Base-by-base conservation (phyloP, 2,329 filamentous ascomycete species). In the Nigrospora sphaerica region DNA sequence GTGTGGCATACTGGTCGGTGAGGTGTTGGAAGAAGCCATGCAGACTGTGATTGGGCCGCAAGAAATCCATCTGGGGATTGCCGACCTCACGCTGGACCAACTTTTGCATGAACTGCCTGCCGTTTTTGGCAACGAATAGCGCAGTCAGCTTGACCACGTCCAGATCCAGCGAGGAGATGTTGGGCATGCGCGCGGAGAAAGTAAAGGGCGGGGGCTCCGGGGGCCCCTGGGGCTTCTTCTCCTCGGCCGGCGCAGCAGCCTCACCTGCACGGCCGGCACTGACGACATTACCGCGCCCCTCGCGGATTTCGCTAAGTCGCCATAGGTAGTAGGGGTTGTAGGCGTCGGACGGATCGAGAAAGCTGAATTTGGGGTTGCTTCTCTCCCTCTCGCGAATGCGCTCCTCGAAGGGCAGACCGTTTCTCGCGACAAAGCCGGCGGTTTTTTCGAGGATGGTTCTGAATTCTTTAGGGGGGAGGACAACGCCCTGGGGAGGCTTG, bases 141-240 rank as follows among this genome's bases (percentile, higher is more conserved):
- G 93, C 93, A 33, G 92, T 95, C 60, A 95, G 69, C 46, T 79
- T 75, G 46, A 86, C 74, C 42, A 84, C 74, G 56, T 85, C 81
- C 52, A 97, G 71, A 74, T 98, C 93, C 66, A 95, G 88, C 53
- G 95, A 89, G 68, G 86, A 95, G 70, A 98, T 95, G 56, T 91
- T 92, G 48, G 93, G 93, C 88, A 97, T 95, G 63, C 91, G 86
- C 56, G 93, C 91, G 46, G 89, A 95, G 71, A 96, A 98, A 56
- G 87, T 81, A 61, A 95, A 97, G 58, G 91, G 86, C 47, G 86
- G 80, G 14, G 93, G 93, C 60, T 91, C 83, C 38, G 85, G 83
- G 9, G 92, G 92, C 18, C 91, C 92, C 65, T 86, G 80, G 38
- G 88, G 84, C 62, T 86, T 89, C 64, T 80, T 77, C 46, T 72